These are phyloP conservation scores for Claviceps maximensis DNA, from an alignment of 2,329 filamentous ascomycete species.

Conservation along the genomic window DNA sequence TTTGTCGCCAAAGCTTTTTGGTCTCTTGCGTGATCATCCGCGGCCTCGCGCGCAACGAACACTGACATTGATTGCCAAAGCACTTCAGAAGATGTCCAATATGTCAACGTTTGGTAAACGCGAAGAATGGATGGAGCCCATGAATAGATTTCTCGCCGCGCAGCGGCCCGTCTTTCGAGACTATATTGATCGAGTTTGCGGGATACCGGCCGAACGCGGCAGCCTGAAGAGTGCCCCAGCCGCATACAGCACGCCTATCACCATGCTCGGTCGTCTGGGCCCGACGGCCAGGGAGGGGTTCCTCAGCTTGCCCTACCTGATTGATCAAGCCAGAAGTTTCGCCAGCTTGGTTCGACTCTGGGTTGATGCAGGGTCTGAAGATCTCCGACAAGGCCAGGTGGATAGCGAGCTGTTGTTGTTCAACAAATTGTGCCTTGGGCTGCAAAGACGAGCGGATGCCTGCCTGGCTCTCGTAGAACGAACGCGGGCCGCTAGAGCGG, in stretches of 20 bases:
- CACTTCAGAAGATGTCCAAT: conserved; percentile 80
- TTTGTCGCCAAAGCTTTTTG: conserved; percentile 86
- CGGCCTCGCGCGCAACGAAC: conserved; percentile 73
- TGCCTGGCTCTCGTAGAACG: conserved; percentile 38
- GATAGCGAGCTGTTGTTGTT: conserved; percentile 42
- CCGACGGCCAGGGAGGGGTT: conserved; percentile 80
- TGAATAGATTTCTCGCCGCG: conserved; percentile 74
- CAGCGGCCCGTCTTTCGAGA: conserved; percentile 72
- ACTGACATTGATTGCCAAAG: conserved; percentile 84
- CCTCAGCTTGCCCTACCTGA: conserved; percentile 80
- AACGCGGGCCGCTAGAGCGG: conserved; percentile 25
- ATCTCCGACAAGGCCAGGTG: conserved; percentile 18
- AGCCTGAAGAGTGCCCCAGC: conserved; percentile 52
- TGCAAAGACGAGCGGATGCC: conserved; percentile 38
- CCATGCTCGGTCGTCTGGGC: conserved; percentile 72
- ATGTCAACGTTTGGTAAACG: conserved; percentile 86
- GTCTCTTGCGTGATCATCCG: conserved; percentile 70
- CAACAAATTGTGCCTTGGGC: conserved; percentile 33
- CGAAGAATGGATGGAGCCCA: conserved; percentile 97
- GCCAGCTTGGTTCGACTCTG: conserved; percentile 73
- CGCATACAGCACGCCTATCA: conserved; percentile 83
- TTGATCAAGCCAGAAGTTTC: conserved; percentile 78
- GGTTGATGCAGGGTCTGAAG: conserved; percentile 42
- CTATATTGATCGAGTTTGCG: conserved; percentile 78
- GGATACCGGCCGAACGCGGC: conserved; percentile 60